These are phyloP conservation scores for Candida sp. DNA, from an alignment of 1,139 yeast genomes.

Conservation along the genomic window DNA sequence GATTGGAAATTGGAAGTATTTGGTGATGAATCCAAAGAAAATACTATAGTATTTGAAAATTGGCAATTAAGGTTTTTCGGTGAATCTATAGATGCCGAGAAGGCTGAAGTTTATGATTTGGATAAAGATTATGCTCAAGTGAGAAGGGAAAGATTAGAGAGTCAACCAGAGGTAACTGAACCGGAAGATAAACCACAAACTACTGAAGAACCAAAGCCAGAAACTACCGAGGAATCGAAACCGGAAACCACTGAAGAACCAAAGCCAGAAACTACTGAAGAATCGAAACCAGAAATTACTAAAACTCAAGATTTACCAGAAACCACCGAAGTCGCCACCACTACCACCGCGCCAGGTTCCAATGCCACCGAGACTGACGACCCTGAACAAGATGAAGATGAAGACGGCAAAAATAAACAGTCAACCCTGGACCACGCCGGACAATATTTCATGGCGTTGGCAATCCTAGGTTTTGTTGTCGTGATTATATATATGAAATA, in stretches of 20 bases:
- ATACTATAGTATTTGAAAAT: conserved; percentile 48
- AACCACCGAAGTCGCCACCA: conserved; percentile 6
- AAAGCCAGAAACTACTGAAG: conserved; percentile 1
- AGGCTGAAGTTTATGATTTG: conserved; percentile 49
- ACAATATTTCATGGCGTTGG: conserved; percentile 57
- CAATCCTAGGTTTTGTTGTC: conserved; percentile 57
- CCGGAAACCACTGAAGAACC: neutral
- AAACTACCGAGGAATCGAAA: conserved; percentile 1
- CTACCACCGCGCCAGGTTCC: conserved; percentile 4
- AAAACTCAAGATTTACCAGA: conserved; percentile 4
- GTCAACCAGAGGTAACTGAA: conserved; percentile 3
- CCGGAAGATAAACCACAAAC: conserved; percentile 1
- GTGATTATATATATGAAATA: conserved; percentile 51
- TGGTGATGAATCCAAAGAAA: conserved; percentile 16
- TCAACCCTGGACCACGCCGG: conserved; percentile 41
- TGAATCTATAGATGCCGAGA: conserved; percentile 60
- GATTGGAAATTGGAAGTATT: conserved; percentile 75
- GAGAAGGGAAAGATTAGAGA: conserved; percentile 26
- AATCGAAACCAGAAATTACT: neutral
- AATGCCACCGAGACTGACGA: conserved; percentile 14
- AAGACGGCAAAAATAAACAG: conserved; percentile 32
- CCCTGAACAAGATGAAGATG: conserved; percentile 17
- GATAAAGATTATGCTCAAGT: conserved; percentile 38
- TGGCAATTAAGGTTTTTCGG: conserved; percentile 90
- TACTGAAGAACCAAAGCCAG: conserved; percentile 1